Conservation (phyloP, 257 asterid species). For the Primulina huaijiensis region DNA sequence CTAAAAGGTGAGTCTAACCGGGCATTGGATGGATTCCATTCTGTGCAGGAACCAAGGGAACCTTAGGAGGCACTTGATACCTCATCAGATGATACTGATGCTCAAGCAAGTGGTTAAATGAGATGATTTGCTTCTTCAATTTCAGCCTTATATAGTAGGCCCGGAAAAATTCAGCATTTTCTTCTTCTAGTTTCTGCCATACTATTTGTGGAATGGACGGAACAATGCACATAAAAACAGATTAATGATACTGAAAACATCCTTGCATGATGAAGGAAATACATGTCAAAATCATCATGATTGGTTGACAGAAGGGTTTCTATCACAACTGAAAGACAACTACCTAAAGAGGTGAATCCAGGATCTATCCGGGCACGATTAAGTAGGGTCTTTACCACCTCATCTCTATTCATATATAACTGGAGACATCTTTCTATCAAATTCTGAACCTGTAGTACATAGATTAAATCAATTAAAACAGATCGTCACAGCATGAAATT, state of each 20-base stretch:
- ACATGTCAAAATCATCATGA: conserved; percentile 14
- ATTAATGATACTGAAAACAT: background rate
- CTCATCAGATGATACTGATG: conserved; percentile 81
- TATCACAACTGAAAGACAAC: conserved; percentile 16
- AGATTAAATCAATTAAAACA: conserved; percentile 18
- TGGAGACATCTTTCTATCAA: conserved; percentile 91
- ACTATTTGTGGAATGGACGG: conserved; percentile 41
- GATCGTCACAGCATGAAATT: conserved; percentile 2
- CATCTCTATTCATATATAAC: conserved; percentile 87
- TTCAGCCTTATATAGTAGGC: conserved; percentile 91
- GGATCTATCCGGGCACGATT: conserved; percentile 98
- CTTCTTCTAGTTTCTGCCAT: conserved; percentile 98
- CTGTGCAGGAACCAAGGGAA: conserved; percentile 79
- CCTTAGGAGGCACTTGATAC: conserved; percentile 73
- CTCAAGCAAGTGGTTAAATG: conserved; percentile 87
- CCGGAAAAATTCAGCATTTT: conserved; percentile 87
- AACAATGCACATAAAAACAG: conserved; percentile 1
- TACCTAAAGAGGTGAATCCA: conserved; percentile 94
- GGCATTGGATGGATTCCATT: conserved; percentile 48
- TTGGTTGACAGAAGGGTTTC: background rate
- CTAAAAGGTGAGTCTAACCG: conserved; percentile 50
- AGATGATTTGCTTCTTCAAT: conserved; percentile 85
- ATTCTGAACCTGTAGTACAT: conserved; percentile 77
- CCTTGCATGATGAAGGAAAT: background rate
- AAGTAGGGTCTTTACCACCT: conserved; percentile 86